Base-by-base conservation (phyloP, 2,329 filamentous ascomycete genomes). In the Diplodia scrobiculata region DNA sequence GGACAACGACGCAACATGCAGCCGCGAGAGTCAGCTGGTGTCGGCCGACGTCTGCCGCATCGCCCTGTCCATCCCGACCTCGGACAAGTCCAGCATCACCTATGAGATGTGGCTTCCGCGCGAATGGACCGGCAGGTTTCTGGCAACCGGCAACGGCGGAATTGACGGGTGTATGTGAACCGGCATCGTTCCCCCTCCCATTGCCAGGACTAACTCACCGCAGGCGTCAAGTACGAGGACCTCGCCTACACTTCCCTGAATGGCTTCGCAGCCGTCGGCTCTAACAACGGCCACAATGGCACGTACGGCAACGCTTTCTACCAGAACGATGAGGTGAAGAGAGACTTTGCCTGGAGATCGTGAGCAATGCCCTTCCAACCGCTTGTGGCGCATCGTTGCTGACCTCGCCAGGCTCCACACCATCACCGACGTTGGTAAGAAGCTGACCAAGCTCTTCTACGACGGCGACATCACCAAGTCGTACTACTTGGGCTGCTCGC, bases 331-430 rank as follows among this genome's bases (percentile, higher is more conserved):
- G 80, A 81, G 19, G 75, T 82, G 9, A 68, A 83, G 1, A 75
- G 76, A 41, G 82, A 84, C 67, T 84, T 83, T 68, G 80, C 79
- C 9, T 83, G 79, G 66, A 75, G 80, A 25, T 77, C 80, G 45
- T 63, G 52, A 45, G 67, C 38, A 5, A 14, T 29, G n/a, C 51
- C 11, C 13, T 45, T 5, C 21, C 19, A 6, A 29, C 9, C 13
- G 17, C 25, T 21, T 25, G 9, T 5, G 11, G 19, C 14, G 2
- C 54, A 21, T 21, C 48, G 29, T 19, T 34, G n/a, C 45, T 62
- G 5, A 62, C 45, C 4, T n/a, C 27, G 7, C 58, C n/a, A 62
- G 58, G 53, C 59, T 82, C 1, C 80, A 82, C 55, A 80, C 76
- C 0, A 76, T 73, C 17, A 73, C 74, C 9, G 71, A 74, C 11